Percentiles rank a stretch among this genome's conserved stretches.
These are phyloP conservation scores for Kingdonia uniflora DNA, from an alignment of 164 flowering plant species.

Conservation along the genomic window DNA sequence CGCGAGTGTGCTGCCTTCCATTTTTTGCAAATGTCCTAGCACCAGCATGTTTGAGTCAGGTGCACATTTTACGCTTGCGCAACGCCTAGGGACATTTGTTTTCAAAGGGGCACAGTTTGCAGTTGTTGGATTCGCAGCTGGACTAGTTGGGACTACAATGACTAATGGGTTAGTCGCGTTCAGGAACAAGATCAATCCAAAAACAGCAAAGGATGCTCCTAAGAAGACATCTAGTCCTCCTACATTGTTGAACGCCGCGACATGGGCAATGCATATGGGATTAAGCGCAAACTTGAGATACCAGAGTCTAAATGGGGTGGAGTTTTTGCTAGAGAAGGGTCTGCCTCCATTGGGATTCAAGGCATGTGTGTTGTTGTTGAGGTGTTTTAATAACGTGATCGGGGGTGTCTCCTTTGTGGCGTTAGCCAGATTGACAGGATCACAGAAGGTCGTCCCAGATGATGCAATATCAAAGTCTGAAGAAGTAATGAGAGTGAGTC, in stretches of 20 bases:
- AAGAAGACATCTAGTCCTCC: not conserved
- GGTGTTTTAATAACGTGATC: not conserved
- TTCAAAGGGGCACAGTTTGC: not conserved
- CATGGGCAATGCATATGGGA: constrained; percentile 1
- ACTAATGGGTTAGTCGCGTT: not conserved
- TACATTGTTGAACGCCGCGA: constrained; percentile 1
- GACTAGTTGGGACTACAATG: constrained; percentile 1
- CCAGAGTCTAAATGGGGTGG: not conserved
- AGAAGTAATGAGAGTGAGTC: too few relatives aligned
- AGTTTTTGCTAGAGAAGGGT: not conserved
- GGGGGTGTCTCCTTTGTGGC: not conserved
- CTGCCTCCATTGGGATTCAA: not conserved
- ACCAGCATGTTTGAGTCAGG: too few relatives aligned
- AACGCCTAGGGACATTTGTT: not conserved
- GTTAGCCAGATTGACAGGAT: constrained; percentile 1
- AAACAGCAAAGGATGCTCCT: not conserved
- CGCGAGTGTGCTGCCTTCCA: too few relatives aligned
- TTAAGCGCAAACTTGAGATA: not conserved
- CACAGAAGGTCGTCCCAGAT: too few relatives aligned
- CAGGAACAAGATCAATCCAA: constrained; percentile 3
- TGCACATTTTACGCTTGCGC: too few relatives aligned
- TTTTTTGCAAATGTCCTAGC: too few relatives aligned
- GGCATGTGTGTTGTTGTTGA: not conserved
- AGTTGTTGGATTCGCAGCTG: not conserved
- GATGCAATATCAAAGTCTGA: too few relatives aligned